Evolutionary conservation across 129 eudicot species (phyloP), one percentile per base, ranked within the genome.

Genomic region (Flaveria brownii): DNA sequence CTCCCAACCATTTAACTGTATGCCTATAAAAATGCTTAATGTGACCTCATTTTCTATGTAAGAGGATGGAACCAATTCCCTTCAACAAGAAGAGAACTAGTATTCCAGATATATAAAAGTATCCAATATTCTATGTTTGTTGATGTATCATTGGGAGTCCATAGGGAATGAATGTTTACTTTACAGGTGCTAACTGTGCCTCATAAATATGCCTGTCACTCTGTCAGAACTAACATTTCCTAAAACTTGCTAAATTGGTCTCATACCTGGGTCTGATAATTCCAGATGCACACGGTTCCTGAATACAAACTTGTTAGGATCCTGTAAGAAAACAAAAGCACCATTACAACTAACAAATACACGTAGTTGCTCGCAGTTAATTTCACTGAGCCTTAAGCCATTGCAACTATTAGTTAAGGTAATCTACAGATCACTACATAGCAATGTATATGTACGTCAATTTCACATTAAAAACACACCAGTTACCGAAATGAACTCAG

Each of bases 321-420:
- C 22, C 96, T 88, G 88, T 69, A 66, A 46, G 45, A 77, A 42
- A 50, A 63, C 14, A 12, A 75, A 56, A 66, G 57, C 68, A 39
- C 52, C 15, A 12, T 62, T 70, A 59, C 60, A 26, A 66, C 7
- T 66, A 66, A 30, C 36, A 30, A 30, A 15, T 33, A 33, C 47
- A 61, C 8, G 15, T 20, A 67, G 11, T 68, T 54, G 59, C 68
- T 81, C 12, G 60, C 6, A 47, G 36, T 20, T 15, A 56, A 45
- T 47, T 36, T 56, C 51, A 64, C 49, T 59, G 36, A 28, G 11
- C 56, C 59, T 43, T 23, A 59, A 10, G n/a, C 57, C 15, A 22
- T 43, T 39, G 47, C n/a, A 59, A 12, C 59, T 60, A 63, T 65
- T 7, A 65, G 68, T 18, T 60, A 65, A 43, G 9, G 28, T 13